A percentile compares a stretch with the other conserved stretches of the same genome.
phyloP scores from a whole-genome alignment of 2,329 filamentous ascomycete species.

The Xylaria sp. region DNA sequence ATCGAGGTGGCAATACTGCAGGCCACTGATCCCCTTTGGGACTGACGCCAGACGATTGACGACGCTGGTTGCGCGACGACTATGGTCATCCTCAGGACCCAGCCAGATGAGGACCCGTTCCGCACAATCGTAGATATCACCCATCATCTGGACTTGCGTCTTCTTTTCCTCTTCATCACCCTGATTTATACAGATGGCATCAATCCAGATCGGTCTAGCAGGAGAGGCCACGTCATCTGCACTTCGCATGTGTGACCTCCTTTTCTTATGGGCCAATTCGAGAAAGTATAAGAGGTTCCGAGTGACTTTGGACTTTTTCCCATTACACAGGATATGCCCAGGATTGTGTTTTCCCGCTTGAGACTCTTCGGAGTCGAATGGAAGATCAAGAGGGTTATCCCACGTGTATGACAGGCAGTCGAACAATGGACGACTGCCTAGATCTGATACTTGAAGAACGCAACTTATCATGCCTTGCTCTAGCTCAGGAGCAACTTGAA shows the following conservation, averaged over 20 bases:
- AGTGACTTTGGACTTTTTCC: not conserved
- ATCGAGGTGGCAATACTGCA: slow-evolving; percentile 6
- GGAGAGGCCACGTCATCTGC: not conserved
- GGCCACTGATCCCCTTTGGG: not conserved
- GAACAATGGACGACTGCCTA: not conserved
- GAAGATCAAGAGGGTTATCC: slow-evolving; percentile 24
- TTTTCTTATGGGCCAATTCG: too few species aligned
- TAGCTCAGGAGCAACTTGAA: not conserved
- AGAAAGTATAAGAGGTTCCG: slow-evolving; percentile 14
- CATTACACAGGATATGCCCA: slow-evolving; percentile 1
- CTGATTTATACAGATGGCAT: slow-evolving; percentile 23
- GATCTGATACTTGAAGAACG: not conserved
- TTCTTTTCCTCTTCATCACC: slow-evolving; percentile 1
- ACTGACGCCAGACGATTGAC: slow-evolving; percentile 7
- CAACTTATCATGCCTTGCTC: not conserved
- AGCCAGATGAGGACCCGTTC: not conserved
- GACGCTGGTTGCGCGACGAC: not conserved
- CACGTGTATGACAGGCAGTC: slow-evolving; percentile 28
- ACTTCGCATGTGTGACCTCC: not conserved
- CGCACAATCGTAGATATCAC: slow-evolving; percentile 11
- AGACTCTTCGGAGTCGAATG: slow-evolving; percentile 6
- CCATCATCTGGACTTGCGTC: slow-evolving; percentile 12
- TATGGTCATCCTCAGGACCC: slow-evolving; percentile 1
- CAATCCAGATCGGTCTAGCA: slow-evolving; percentile 10
- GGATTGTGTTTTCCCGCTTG: too few species aligned